Evolutionary conservation across 768 basidiomycete species (phyloP).

Genomic region (Tricholoma matsutake): DNA sequence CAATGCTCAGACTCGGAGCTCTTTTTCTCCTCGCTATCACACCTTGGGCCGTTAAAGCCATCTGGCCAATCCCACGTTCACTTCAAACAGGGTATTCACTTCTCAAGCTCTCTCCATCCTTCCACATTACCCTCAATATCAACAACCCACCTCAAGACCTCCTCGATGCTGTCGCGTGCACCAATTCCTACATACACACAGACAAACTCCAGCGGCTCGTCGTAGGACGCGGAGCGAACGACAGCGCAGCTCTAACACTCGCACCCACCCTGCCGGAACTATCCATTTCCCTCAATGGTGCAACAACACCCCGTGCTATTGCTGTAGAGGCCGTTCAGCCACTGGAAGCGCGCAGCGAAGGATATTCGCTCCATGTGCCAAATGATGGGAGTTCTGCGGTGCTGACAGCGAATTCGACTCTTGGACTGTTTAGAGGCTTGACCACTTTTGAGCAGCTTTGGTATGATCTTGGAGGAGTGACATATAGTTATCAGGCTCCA

Average conservation of each 20-base stretch:
- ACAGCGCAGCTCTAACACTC: conserved; percentile 32
- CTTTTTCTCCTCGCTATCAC: conserved; percentile 4
- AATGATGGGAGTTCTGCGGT: conserved; percentile 49
- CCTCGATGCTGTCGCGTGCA: conserved; percentile 50
- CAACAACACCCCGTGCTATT: conserved; percentile 39
- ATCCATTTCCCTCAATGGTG: conserved; percentile 36
- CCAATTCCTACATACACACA: conserved; percentile 38
- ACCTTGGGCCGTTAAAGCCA: conserved; percentile 20
- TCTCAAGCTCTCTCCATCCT: conserved; percentile 45
- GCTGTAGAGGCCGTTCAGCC: conserved; percentile 49
- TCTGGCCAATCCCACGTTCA: conserved; percentile 50
- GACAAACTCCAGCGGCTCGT: conserved; percentile 62
- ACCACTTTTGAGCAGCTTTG: conserved; percentile 76
- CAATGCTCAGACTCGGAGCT: conserved; percentile 5
- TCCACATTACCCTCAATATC: conserved; percentile 47
- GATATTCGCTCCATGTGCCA: conserved; percentile 57
- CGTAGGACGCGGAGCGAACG: conserved; percentile 53
- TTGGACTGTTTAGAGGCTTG: conserved; percentile 69
- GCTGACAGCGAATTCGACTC: conserved; percentile 56
- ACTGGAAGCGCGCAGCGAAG: conserved; percentile 51
- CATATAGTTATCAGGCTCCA: conserved; percentile 55
- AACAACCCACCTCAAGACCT: conserved; percentile 52
- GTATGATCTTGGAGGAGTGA: conserved; percentile 46
- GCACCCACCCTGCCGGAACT: conserved; percentile 44
- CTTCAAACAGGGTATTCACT: conserved; percentile 41